Conservation (phyloP, 1,139 yeast species). For the Suzukiozyma palmioleophila region DNA sequence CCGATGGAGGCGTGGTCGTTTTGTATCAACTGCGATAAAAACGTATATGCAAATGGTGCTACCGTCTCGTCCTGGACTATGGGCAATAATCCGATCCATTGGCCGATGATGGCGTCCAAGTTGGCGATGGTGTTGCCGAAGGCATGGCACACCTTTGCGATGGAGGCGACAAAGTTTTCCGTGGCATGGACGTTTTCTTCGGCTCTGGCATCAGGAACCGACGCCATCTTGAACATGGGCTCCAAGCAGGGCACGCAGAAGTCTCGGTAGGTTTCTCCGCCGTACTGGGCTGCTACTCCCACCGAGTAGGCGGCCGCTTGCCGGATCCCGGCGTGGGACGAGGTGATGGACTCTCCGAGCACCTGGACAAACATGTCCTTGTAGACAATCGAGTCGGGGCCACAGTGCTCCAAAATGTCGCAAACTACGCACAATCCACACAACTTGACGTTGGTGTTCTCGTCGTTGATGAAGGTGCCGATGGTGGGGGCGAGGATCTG, state of each 20-base stretch:
- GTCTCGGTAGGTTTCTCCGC: constrained; percentile 61
- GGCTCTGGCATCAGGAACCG: constrained; percentile 79
- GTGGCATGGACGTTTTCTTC: constrained; percentile 86
- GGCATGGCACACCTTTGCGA: constrained; percentile 71
- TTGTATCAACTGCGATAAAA: constrained; percentile 70
- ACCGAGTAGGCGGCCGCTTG: constrained; percentile 85
- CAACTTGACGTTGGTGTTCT: constrained; percentile 61
- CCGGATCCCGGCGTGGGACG: constrained; percentile 69
- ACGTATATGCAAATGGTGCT: constrained; percentile 81
- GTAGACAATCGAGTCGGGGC: constrained; percentile 60
- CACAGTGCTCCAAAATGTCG: constrained; percentile 77
- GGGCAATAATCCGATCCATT: constrained; percentile 83
- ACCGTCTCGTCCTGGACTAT: constrained; percentile 82
- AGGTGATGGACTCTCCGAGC: constrained; percentile 61
- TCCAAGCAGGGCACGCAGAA: constrained; percentile 67
- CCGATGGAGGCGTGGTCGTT: constrained; percentile 61
- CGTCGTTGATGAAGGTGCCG: constrained; percentile 55
- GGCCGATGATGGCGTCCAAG: constrained; percentile 57
- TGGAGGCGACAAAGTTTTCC: constrained; percentile 77
- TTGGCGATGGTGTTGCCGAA: constrained; percentile 57
- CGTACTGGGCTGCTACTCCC: constrained; percentile 82
- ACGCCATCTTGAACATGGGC: constrained; percentile 68
- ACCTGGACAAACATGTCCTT: constrained; percentile 62
- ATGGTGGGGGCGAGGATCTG: constrained; percentile 54
- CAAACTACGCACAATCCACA: constrained; percentile 81